Base-by-base conservation (phyloP, 495 filamentous ascomycete species). In the Tetracladium setigerum region DNA sequence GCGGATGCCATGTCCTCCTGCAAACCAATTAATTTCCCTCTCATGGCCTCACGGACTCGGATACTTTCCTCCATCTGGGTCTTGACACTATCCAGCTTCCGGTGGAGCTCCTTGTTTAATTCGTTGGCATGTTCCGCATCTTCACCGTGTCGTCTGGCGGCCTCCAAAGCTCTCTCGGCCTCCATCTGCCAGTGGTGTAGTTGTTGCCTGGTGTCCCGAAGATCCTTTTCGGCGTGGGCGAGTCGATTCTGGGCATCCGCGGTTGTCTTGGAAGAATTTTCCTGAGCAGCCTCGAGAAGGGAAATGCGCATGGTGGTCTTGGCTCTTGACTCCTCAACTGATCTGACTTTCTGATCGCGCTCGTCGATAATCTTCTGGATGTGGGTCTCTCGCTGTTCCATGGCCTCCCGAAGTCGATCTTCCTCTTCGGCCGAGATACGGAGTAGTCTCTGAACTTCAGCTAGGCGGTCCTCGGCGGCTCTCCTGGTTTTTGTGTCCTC, bases 1-100 rank as follows among this genome's bases (percentile, higher is more conserved):
- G 86, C 80, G 42, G 67, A 70, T 10, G 79, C 76, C 83, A 97
- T 87, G 46, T 95, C 86, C 53, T 84, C 76, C 66, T 95, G 89
- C 39, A 97, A 66, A 44, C 73, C 75, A 54, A 89, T 78, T 57
- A 95, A 83, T 61, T 89, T 91, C 57, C 73, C 71, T 52, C 86
- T 79, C 68, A 95, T 83, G 55, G 70, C 76, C 54, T 89, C 84
- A 43, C 88, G 81, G 51, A 84, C 74, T 51, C 80, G 76, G 60
- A 86, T 79, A 61, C 82, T 87, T 64, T 96, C 90, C 65, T 95
- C 82, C 41, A 95, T 78, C 57, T 95, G 87, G 34, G 47, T 55
- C 49, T 53, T 58, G 31, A 61, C 14, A 37, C 16, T 51, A 31
- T 61, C 58, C 30, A 58, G 45, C 14, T 38, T 56, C 38, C 44